These are phyloP conservation scores for Aspergillus bombycis DNA, from an alignment of 2,329 filamentous ascomycete genomes.

Conservation along the genomic window DNA sequence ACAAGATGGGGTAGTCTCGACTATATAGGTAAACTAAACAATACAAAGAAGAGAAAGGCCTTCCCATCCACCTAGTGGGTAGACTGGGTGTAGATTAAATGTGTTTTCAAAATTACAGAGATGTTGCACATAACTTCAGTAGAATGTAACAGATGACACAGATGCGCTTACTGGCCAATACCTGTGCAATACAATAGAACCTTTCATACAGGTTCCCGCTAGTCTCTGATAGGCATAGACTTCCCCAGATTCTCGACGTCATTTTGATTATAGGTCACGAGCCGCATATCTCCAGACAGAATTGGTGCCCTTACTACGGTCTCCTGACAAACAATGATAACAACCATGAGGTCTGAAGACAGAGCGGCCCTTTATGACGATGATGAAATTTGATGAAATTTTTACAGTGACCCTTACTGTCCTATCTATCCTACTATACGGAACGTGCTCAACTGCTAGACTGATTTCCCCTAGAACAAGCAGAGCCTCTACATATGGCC, in stretches of 20 bases:
- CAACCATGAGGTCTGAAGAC: conserved; percentile 7
- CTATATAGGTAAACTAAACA: background rate
- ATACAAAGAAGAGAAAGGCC: background rate
- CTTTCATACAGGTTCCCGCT: background rate
- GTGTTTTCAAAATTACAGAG: background rate
- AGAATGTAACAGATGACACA: background rate
- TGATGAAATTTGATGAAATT: background rate
- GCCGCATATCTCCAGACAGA: background rate
- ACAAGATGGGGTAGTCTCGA: background rate
- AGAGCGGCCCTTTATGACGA: background rate
- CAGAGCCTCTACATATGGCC: background rate
- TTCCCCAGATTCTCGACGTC: conserved; percentile 23
- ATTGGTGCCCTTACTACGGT: background rate
- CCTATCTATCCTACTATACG: background rate
- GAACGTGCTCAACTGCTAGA: background rate
- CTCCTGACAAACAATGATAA: background rate
- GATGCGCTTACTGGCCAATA: background rate
- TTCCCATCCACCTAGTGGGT: background rate
- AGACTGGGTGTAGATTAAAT: background rate
- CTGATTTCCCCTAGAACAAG: background rate
- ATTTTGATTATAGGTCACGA: conserved; percentile 9
- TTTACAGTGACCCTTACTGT: background rate
- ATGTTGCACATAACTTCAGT: background rate
- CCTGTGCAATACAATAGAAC: background rate
- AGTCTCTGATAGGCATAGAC: conserved; percentile 3